Evolutionary conservation across 1,284 basidiomycete genomes (phyloP).

Genomic region (Malassezia vespertilionis): DNA sequence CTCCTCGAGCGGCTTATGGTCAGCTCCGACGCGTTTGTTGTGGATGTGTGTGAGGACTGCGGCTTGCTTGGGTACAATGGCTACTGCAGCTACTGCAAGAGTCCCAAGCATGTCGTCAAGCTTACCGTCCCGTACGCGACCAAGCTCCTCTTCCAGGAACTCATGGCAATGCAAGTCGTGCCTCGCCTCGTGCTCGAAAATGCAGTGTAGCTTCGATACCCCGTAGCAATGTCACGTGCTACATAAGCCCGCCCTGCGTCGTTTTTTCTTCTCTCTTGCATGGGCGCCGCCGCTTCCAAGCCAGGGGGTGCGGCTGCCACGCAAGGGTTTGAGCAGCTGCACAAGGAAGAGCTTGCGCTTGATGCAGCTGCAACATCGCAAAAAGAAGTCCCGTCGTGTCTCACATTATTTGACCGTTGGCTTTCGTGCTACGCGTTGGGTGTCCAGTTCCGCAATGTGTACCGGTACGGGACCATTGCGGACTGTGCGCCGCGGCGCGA

Average conservation of each 20-base stretch:
- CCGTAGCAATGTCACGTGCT: constrained; percentile 2
- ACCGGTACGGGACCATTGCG: constrained; percentile 69
- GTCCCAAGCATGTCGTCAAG: constrained; percentile 85
- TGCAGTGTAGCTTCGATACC: constrained; percentile 9
- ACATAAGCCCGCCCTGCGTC: no score
- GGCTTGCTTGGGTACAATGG: constrained; percentile 82
- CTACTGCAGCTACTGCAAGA: constrained; percentile 61
- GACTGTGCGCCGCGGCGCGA: constrained; percentile 70
- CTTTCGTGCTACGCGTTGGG: constrained; percentile 55
- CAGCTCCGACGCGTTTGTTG: constrained; percentile 77
- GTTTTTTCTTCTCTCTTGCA: constrained; percentile 4
- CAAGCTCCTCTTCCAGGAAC: constrained; percentile 93
- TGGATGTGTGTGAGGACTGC: constrained; percentile 82
- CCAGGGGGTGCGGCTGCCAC: background rate
- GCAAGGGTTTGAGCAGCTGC: constrained; percentile 8
- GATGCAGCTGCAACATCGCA: constrained; percentile 31
- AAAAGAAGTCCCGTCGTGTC: constrained; percentile 33
- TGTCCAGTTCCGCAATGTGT: constrained; percentile 71
- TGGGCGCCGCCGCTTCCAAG: constrained; percentile 12
- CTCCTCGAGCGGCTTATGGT: constrained; percentile 95
- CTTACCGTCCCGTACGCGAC: constrained; percentile 97
- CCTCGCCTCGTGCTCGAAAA: constrained; percentile 49
- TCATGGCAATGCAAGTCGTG: constrained; percentile 52
- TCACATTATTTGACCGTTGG: constrained; percentile 41
- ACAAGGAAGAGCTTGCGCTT: constrained; percentile 30